A percentile compares a stretch with the other conserved stretches of the same genome.
Conservation (phyloP, 1,284 basidiomycete genomes). For the Austroboletus sp. region DNA sequence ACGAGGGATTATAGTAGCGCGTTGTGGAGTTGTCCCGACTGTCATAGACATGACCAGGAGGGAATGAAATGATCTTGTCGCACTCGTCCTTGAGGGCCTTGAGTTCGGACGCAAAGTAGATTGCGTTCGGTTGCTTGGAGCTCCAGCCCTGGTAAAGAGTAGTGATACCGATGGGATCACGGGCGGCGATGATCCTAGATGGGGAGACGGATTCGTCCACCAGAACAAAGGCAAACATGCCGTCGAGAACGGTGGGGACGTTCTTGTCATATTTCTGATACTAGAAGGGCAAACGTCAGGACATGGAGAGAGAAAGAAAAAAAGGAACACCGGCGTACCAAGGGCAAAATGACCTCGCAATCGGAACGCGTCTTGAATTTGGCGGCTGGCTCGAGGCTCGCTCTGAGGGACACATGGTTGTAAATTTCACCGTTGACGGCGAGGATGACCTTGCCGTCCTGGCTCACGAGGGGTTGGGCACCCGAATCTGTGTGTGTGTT, state of each 20-base stretch:
- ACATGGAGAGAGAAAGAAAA: background rate
- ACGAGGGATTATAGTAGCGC: conserved; percentile 80
- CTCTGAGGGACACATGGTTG: conserved; percentile 86
- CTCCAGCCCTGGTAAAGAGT: conserved; percentile 96
- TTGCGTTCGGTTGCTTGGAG: conserved; percentile 75
- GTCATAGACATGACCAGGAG: conserved; percentile 94
- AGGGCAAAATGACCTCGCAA: conserved; percentile 93
- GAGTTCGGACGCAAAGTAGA: conserved; percentile 94
- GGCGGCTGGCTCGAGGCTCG: conserved; percentile 56
- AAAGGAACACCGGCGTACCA: conserved; percentile 48
- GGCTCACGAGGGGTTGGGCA: conserved; percentile 88
- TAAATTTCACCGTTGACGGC: conserved; percentile 99
- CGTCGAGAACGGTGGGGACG: conserved; percentile 80
- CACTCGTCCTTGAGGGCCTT: conserved; percentile 91
- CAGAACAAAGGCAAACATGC: conserved; percentile 98
- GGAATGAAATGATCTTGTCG: conserved; percentile 92
- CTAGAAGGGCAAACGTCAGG: conserved; percentile 38
- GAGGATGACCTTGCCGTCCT: conserved; percentile 80
- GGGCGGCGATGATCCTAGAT: conserved; percentile 86
- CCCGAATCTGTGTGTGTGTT: conserved; percentile 71
- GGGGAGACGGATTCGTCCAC: conserved; percentile 89
- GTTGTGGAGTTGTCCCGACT: conserved; percentile 69
- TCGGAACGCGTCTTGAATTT: conserved; percentile 98
- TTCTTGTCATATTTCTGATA: conserved; percentile 78
- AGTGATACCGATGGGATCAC: conserved; percentile 97